These are phyloP conservation scores for Colletotrichum gigasporum DNA, from an alignment of 2,329 filamentous ascomycete species.

Conservation along the genomic window DNA sequence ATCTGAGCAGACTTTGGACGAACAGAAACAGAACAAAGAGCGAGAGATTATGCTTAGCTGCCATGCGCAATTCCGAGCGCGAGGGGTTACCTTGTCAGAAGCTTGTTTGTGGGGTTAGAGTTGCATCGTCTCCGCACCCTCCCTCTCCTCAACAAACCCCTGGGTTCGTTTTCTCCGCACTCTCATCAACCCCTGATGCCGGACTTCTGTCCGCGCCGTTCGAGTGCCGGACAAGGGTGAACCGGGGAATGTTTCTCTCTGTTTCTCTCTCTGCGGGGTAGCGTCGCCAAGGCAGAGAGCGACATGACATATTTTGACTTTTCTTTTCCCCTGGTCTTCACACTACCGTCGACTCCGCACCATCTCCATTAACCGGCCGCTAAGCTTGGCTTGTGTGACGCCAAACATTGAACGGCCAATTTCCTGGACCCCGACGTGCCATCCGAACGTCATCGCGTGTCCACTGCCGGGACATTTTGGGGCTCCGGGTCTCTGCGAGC, in stretches of 20 bases:
- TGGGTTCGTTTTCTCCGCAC: not conserved
- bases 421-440: not conserved
- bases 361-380: constrained; percentile 11
- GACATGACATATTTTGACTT: not conserved
- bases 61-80: not conserved
- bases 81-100: not conserved
- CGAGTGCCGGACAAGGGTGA: not conserved
- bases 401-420: not conserved
- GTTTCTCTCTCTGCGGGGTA: constrained; percentile 17
- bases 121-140: constrained; percentile 12
- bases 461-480: not conserved
- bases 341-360: not conserved
- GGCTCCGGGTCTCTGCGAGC: too few relatives aligned
- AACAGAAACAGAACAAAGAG: not conserved
- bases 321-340: not conserved
- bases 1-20: not conserved
- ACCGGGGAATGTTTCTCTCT: not conserved
- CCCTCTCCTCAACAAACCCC: not conserved
- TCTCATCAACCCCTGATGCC: not conserved
- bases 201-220: constrained; percentile 10
- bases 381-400: not conserved
- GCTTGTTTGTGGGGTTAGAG: constrained; percentile 5
- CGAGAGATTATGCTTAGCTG: not conserved
- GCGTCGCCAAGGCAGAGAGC: constrained; percentile 14
- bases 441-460: constrained; percentile 9